phyloP scores from a whole-genome alignment of 441 rosid genomes.

The Kokia cookei region DNA sequence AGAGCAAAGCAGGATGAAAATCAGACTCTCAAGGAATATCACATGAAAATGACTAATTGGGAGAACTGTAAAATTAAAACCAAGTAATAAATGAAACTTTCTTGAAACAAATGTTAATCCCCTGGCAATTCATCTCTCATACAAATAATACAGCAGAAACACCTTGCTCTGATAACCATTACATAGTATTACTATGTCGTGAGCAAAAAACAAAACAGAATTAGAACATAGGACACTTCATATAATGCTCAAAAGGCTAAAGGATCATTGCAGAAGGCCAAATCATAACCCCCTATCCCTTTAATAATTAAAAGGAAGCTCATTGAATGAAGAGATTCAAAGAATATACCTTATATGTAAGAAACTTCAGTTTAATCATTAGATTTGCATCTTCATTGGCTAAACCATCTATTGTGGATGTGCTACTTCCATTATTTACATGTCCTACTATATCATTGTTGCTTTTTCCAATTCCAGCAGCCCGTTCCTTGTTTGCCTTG shows the following conservation, averaged over 20 bases:
- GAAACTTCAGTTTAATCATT: slow-evolving; percentile 93
- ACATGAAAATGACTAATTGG: neutral
- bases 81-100: neutral
- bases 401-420: slow-evolving; percentile 40
- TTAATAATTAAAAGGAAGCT: neutral
- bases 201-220: neutral
- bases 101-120: neutral
- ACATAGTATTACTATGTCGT: neutral
- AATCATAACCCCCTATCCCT: neutral
- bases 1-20: slow-evolving; percentile 10
- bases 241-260: neutral
- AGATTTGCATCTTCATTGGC: slow-evolving; percentile 90
- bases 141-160: neutral
- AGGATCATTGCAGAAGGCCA: neutral
- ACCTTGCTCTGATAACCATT: neutral
- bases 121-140: neutral
- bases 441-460: slow-evolving; percentile 25
- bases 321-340: neutral
- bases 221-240: neutral
- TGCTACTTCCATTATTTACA: slow-evolving; percentile 33
- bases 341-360: slow-evolving; percentile 77
- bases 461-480: slow-evolving; percentile 43
- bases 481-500: slow-evolving; percentile 67
- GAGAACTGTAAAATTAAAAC: too few species aligned
- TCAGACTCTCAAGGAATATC: neutral